phyloP scores from a whole-genome alignment of 257 asterid genomes.

The Nicotiana tomentosiformis region DNA sequence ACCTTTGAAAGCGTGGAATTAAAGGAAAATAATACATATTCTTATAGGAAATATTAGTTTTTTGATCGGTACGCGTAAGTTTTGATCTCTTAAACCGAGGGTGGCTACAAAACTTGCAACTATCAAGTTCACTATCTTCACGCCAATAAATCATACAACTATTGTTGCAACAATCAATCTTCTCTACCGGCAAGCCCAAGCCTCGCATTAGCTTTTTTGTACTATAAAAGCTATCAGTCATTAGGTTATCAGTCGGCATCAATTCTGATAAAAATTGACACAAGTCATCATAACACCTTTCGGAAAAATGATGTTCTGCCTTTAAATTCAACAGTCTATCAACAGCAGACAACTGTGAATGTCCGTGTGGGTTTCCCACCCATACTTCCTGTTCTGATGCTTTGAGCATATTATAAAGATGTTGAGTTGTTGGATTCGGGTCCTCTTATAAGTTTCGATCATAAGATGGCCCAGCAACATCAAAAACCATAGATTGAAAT shows the following conservation, averaged over 20 bases:
- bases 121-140: not conserved
- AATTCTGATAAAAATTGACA: not conserved
- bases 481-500: not conserved
- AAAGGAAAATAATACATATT: not conserved
- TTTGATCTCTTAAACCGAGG: not conserved
- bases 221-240: not conserved
- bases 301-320: not conserved
- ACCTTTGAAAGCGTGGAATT: not conserved
- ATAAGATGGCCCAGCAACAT: not conserved
- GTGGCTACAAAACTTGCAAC: not conserved
- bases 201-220: not conserved
- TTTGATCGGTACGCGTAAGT: not conserved
- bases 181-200: not conserved
- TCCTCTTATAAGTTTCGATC: not conserved
- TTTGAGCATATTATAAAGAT: not conserved
- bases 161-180: not conserved
- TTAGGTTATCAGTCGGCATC: not conserved
- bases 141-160: not conserved
- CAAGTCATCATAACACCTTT: not conserved
- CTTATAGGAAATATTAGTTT: not conserved
- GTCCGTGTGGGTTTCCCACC: not conserved
- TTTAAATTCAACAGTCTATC: not conserved
- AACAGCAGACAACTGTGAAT: not conserved
- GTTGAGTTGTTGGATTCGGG: not conserved
- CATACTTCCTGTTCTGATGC: not conserved